A percentile compares a stretch with the other conserved stretches of the same genome.
phyloP scores from a whole-genome alignment of 108 stramenopile genomes.

The Fistulifera pelliculosa region DNA sequence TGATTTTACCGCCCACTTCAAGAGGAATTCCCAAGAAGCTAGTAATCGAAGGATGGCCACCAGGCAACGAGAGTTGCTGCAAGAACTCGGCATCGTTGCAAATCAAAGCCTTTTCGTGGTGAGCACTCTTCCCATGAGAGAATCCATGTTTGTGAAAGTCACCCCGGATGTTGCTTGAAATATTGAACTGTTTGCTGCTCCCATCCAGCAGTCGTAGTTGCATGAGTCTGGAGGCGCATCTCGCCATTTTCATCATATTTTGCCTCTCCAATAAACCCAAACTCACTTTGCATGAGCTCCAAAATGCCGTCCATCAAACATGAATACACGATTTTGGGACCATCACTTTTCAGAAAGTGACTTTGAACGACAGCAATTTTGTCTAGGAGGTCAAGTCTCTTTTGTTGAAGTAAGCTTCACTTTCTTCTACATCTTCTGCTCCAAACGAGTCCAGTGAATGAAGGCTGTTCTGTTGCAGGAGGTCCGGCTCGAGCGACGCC shows the following conservation, averaged over 20 bases:
- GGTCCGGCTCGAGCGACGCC: too few relatives aligned
- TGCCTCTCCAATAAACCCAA: constrained; percentile 25
- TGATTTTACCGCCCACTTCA: constrained; percentile 7
- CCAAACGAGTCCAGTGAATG: too few relatives aligned
- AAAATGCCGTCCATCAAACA: constrained; percentile 13
- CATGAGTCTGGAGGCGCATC: constrained; percentile 19
- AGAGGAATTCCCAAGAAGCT: constrained; percentile 23
- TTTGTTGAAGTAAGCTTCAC: not conserved
- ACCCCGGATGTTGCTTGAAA: constrained; percentile 14
- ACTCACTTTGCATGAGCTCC: constrained; percentile 18
- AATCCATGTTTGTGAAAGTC: constrained; percentile 15
- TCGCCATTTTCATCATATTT: constrained; percentile 18
- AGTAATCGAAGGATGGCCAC: constrained; percentile 19
- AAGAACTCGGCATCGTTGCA: constrained; percentile 7
- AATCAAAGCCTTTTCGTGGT: constrained; percentile 11
- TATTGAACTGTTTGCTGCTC: constrained; percentile 12
- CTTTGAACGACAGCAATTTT: constrained; percentile 15
- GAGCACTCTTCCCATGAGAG: constrained; percentile 20
- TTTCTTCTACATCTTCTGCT: not conserved
- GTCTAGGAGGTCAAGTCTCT: constrained; percentile 4
- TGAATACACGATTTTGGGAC: constrained; percentile 14
- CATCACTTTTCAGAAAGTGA: constrained; percentile 6
- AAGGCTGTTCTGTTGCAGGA: too few relatives aligned
- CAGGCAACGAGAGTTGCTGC: constrained; percentile 7
- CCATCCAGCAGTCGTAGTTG: constrained; percentile 14